Percentiles rank a stretch among this genome's conserved stretches.
Evolutionary conservation across 257 asterid genomes (phyloP).

Genomic region (Solanum ossicruentum): DNA sequence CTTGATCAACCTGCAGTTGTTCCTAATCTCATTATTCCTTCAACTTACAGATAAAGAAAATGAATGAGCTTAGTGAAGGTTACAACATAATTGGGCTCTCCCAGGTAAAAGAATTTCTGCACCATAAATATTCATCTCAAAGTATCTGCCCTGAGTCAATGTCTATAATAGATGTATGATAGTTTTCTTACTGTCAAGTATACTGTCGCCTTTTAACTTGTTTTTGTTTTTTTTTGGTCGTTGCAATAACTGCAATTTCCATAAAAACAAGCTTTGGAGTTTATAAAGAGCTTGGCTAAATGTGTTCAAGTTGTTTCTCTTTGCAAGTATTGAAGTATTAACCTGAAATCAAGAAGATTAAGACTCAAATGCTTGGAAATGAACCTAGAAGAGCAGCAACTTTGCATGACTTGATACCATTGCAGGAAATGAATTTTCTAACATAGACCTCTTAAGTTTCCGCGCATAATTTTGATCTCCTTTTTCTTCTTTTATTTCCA

Average conservation of each 20-base stretch:
- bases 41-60: conserved; percentile 54
- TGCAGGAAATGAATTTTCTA: not conserved
- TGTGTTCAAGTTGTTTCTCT: not conserved
- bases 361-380: not conserved
- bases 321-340: not conserved
- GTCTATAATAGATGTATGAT: not conserved
- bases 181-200: not conserved
- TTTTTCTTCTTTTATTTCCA: conserved; percentile 4
- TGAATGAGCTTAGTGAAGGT: conserved; percentile 63
- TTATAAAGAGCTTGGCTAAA: not conserved
- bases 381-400: not conserved
- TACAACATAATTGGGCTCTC: conserved; percentile 71
- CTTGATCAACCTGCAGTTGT: conserved; percentile 7
- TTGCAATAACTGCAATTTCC: no score
- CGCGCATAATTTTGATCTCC: not conserved
- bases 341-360: not conserved
- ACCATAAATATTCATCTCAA: not conserved
- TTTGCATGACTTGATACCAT: not conserved
- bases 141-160: not conserved
- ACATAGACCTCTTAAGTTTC: not conserved
- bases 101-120: conserved; percentile 36
- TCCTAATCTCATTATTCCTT: conserved; percentile 1
- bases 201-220: no score
- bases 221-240: no score
- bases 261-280: not conserved